These are phyloP conservation scores for Arachis hypogaea DNA, from an alignment of 306 rosid genomes.

Conservation along the genomic window DNA sequence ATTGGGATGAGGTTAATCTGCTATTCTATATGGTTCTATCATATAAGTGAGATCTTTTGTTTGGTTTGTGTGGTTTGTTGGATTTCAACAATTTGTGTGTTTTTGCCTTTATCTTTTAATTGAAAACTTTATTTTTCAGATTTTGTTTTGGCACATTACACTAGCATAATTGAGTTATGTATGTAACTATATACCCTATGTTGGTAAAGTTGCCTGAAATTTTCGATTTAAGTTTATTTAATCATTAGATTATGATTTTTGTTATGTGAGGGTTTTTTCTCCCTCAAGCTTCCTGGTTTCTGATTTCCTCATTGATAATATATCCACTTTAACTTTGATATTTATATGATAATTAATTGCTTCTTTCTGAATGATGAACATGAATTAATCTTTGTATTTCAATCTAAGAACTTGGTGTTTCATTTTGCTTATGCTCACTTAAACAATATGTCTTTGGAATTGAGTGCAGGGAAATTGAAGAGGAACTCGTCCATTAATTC, in stretches of 20 bases:
- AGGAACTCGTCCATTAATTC: slow-evolving; percentile 56
- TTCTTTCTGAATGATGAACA: slow-evolving; percentile 19
- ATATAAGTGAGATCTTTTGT: background rate
- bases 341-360: background rate
- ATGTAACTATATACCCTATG: background rate
- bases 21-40: background rate
- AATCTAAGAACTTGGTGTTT: slow-evolving; percentile 17
- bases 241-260: background rate
- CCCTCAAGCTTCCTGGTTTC: slow-evolving; percentile 18
- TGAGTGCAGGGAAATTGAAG: slow-evolving; percentile 57
- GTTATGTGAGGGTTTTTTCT: slow-evolving; percentile 19
- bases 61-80: slow-evolving; percentile 5
- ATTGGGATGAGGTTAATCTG: background rate
- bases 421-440: slow-evolving; percentile 24
- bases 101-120: background rate
- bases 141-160: background rate
- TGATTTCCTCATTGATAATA: slow-evolving; percentile 23
- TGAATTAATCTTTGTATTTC: too few species aligned
- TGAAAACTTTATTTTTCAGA: slow-evolving; percentile 8
- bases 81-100: slow-evolving; percentile 27
- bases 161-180: too few species aligned
- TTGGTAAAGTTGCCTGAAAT: slow-evolving; percentile 16
- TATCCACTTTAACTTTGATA: slow-evolving; percentile 4
- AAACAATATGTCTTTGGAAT: slow-evolving; percentile 33
- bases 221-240: slow-evolving; percentile 13